Base-by-base conservation (phyloP, 345 rosid genomes). In the Bruguiera sexangula region DNA sequence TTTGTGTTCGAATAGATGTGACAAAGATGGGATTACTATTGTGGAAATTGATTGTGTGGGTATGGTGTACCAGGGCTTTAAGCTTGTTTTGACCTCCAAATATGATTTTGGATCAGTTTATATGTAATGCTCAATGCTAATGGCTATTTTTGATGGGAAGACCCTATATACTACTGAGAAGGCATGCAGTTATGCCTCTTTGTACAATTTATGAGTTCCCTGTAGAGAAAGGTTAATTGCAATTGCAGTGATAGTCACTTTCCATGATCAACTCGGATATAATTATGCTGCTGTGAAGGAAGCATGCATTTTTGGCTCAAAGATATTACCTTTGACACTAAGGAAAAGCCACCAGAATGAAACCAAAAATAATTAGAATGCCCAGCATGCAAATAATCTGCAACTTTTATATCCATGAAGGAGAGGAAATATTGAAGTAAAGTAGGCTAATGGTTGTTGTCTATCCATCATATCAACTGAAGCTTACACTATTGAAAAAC, bases 21-120 rank as follows among this genome's bases (percentile, higher is more conserved):
- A 71, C 69, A 67, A 69, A 63, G 52, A 60, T 52, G 48, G 57
- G 69, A 70, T 62, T 75, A 56, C 70, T 75, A 61, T 56, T 55
- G 51, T 52, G 30, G 34, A 52, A 34, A 61, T 66, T 46, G 48
- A 66, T 67, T 34, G 48, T 39, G 3, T 39, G 48, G 48, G 48
- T 39, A 10, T 39, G 48, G 48, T 78, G 51, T 54, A 65, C 60
- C 30, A 37, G 50, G 19, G 50, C 32, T 57, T 21, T 15, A 20
- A 39, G 48, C 48, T 69, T 67, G 20, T 70, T 36, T 74, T 57
- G 54, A 60, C 43, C 52, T 53, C 21, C 68, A 73, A 56, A 65
- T 64, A 48, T 54, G 52, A 52, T 59, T 36, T 19, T 29, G 69
- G 65, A 20, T 68, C 19, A 20, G 9, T 34, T 7, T 34, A 8